Percentiles rank a stretch among this genome's conserved stretches.
These are phyloP conservation scores for Citrullus mucosospermus DNA, from an alignment of 306 rosid species.

Conservation along the genomic window DNA sequence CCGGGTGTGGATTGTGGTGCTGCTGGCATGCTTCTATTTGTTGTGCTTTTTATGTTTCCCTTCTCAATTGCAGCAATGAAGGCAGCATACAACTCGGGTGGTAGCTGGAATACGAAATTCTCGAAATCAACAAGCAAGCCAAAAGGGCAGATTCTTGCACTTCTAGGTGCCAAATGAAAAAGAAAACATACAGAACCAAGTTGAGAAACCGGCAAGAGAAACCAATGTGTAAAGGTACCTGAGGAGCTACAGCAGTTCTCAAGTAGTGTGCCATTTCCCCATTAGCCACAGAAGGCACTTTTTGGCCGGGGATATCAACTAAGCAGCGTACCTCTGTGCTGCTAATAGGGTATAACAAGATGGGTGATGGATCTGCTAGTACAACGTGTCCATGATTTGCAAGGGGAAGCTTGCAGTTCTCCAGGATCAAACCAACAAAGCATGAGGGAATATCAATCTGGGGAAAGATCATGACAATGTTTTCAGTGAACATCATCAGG, in stretches of 20 bases:
- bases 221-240: slow-evolving; percentile 23
- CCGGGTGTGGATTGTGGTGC: slow-evolving; percentile 17
- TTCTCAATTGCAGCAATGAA: slow-evolving; percentile 13
- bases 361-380: slow-evolving; percentile 49
- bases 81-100: slow-evolving; percentile 8
- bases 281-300: slow-evolving; percentile 38
- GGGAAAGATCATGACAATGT: not conserved
- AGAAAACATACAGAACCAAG: not conserved
- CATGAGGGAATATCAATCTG: slow-evolving; percentile 33
- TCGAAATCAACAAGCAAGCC: not conserved
- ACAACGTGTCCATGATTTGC: slow-evolving; percentile 50
- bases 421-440: slow-evolving; percentile 46
- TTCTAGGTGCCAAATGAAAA: not conserved
- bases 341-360: slow-evolving; percentile 52
- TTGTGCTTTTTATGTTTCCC: slow-evolving; percentile 15
- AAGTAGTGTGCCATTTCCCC: slow-evolving; percentile 53
- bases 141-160: not conserved
- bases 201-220: not conserved
- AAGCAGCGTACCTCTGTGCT: slow-evolving; percentile 52
- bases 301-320: slow-evolving; percentile 56
- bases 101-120: slow-evolving; percentile 10
- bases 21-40: slow-evolving; percentile 20
- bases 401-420: slow-evolving; percentile 47
- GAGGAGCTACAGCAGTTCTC: slow-evolving; percentile 49
- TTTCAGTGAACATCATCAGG: not conserved